These are phyloP conservation scores for Umbellularia californica DNA, from an alignment of 164 flowering plant genomes.

Conservation along the genomic window DNA sequence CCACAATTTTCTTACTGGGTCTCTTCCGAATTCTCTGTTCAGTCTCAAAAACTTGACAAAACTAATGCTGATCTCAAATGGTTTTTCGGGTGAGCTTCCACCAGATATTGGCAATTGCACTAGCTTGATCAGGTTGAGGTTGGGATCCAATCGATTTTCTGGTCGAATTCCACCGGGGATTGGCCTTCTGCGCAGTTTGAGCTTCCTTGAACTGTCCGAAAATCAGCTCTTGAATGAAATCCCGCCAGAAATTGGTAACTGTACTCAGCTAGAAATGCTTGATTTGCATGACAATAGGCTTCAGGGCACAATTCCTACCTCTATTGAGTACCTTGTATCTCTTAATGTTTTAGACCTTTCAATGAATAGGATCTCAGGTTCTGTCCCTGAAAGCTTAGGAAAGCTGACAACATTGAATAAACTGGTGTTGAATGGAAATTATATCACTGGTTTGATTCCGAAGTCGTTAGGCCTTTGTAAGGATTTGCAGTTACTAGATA, in stretches of 20 bases:
- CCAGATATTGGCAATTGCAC: conserved; percentile 47
- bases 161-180: conserved; percentile 52
- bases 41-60: conserved; percentile 44
- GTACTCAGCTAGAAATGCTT: conserved; percentile 47
- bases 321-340: conserved; percentile 29
- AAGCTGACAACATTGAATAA: conserved; percentile 43
- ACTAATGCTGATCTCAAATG: conserved; percentile 46
- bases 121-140: conserved; percentile 39
- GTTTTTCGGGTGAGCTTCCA: conserved; percentile 48
- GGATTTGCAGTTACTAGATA: conserved; percentile 50
- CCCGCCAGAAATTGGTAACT: conserved; percentile 48
- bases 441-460: conserved; percentile 45
- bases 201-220: conserved; percentile 53
- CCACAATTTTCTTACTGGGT: conserved; percentile 47
- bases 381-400: conserved; percentile 45
- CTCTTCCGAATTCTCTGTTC: conserved; percentile 41
- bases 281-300: conserved; percentile 48
- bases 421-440: conserved; percentile 39
- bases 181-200: conserved; percentile 33
- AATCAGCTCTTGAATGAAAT: conserved; percentile 43
- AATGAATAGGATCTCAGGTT: conserved; percentile 38
- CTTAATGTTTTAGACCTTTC: conserved; percentile 59
- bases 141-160: conserved; percentile 43
- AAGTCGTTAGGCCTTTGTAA: conserved; percentile 42
- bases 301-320: conserved; percentile 41